These are phyloP conservation scores for Fagus crenata DNA, from an alignment of 306 rosid species.

Conservation along the genomic window DNA sequence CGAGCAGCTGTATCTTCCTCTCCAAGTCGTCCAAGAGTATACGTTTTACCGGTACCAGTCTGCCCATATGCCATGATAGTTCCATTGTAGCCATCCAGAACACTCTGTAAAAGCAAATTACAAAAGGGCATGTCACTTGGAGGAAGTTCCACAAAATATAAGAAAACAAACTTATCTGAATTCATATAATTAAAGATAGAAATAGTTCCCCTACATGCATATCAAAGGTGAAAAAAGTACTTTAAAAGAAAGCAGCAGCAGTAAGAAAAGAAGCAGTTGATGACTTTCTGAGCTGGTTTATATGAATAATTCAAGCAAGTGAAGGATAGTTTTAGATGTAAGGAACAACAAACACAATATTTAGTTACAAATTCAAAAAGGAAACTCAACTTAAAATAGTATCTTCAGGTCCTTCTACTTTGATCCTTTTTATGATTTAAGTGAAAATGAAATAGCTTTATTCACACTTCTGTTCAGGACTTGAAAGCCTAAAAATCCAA, in stretches of 20 bases:
- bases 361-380: neutral
- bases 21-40: constrained; percentile 95
- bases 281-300: neutral
- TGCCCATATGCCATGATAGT: constrained; percentile 99
- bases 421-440: neutral
- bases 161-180: constrained; percentile 7
- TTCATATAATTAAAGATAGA: constrained; percentile 9
- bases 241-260: neutral
- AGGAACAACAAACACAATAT: neutral
- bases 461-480: neutral
- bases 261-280: neutral
- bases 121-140: constrained; percentile 29
- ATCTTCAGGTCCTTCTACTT: neutral
- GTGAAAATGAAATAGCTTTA: neutral
- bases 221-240: constrained; percentile 3
- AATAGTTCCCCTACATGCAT: constrained; percentile 11
- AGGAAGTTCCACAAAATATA: constrained; percentile 32
- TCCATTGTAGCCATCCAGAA: constrained; percentile 94
- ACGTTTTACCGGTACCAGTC: constrained; percentile 98
- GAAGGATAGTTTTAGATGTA: neutral
- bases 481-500: neutral
- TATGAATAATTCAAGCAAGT: neutral
- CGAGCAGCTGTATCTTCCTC: constrained; percentile 99
- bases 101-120: constrained; percentile 65
- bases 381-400: neutral